Conservation (phyloP, 306 rosid genomes). For the Cicer chorassanicum region DNA sequence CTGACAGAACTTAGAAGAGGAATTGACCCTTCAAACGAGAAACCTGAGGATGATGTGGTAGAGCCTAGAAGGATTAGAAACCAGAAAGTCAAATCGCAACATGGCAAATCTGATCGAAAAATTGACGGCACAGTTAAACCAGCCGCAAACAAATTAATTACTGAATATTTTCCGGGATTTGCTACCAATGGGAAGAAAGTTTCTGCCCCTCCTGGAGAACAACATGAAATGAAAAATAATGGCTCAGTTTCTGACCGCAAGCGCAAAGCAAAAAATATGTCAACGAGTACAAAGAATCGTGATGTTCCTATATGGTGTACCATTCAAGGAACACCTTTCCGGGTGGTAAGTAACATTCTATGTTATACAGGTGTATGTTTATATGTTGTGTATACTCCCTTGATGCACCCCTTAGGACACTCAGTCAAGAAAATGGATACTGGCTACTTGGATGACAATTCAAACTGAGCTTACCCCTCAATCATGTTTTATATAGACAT, state of each 20-base stretch:
- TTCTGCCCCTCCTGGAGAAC: constrained; percentile 48
- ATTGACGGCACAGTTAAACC: constrained; percentile 55
- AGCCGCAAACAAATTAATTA: constrained; percentile 76
- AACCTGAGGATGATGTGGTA: constrained; percentile 36
- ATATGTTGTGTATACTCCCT: constrained; percentile 13
- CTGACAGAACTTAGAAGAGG: constrained; percentile 70
- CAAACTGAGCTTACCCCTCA: constrained; percentile 31
- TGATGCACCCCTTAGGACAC: constrained; percentile 9
- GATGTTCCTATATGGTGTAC: constrained; percentile 84
- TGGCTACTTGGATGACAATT: constrained; percentile 32
- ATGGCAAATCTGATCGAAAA: constrained; percentile 51
- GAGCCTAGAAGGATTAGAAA: constrained; percentile 52
- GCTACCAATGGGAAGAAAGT: constrained; percentile 58
- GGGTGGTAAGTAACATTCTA: constrained; percentile 70
- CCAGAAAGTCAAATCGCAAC: constrained; percentile 49
- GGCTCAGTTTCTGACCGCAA: constrained; percentile 51
- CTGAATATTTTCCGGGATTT: constrained; percentile 79
- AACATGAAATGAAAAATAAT: constrained; percentile 45
- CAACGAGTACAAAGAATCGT: constrained; percentile 58
- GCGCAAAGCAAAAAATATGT: constrained; percentile 46
- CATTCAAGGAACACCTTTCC: constrained; percentile 88
- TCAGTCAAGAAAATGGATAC: constrained; percentile 38
- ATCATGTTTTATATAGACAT: constrained; percentile 29
- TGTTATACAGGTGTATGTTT: neutral
- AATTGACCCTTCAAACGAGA: constrained; percentile 43